These are phyloP conservation scores for Rhododendron ferrugineum DNA, from an alignment of 148 eudicot species.

Conservation along the genomic window DNA sequence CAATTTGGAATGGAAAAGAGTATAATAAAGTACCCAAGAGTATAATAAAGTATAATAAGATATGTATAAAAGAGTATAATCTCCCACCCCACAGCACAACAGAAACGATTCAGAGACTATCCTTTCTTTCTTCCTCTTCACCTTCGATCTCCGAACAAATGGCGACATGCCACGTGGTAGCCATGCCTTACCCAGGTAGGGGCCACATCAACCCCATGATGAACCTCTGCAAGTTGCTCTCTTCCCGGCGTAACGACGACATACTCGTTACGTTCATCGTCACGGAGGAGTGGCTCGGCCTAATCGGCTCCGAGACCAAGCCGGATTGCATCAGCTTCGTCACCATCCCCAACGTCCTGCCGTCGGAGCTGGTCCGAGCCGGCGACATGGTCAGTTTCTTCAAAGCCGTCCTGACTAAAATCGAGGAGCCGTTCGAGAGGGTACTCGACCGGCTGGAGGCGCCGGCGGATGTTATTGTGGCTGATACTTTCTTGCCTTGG, in stretches of 20 bases:
- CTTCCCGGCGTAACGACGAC: background rate
- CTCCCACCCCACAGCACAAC: no score
- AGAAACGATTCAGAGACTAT: no score
- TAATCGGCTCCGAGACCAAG: slow-evolving; percentile 6
- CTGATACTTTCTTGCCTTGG: slow-evolving; percentile 30
- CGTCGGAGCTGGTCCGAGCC: slow-evolving; percentile 29
- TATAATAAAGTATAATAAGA: no score
- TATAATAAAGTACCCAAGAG: no score
- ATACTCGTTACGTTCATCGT: slow-evolving; percentile 11
- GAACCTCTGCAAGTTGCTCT: slow-evolving; percentile 18
- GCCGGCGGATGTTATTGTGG: slow-evolving; percentile 19
- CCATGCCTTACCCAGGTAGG: slow-evolving; percentile 25
- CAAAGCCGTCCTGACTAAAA: slow-evolving; percentile 10
- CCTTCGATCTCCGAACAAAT: background rate
- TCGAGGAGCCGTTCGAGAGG: slow-evolving; percentile 32
- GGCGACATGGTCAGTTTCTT: slow-evolving; percentile 20
- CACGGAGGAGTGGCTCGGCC: slow-evolving; percentile 30
- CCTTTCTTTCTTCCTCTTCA: background rate
- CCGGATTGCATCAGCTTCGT: slow-evolving; percentile 16
- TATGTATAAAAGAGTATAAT: no score
- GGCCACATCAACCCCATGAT: slow-evolving; percentile 33
- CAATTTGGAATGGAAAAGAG: no score
- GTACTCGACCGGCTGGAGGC: slow-evolving; percentile 18
- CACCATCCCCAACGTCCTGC: slow-evolving; percentile 32
- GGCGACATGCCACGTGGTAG: slow-evolving; percentile 14